phyloP scores from a whole-genome alignment of 495 filamentous ascomycete genomes.

The Pyronema omphalodes region DNA sequence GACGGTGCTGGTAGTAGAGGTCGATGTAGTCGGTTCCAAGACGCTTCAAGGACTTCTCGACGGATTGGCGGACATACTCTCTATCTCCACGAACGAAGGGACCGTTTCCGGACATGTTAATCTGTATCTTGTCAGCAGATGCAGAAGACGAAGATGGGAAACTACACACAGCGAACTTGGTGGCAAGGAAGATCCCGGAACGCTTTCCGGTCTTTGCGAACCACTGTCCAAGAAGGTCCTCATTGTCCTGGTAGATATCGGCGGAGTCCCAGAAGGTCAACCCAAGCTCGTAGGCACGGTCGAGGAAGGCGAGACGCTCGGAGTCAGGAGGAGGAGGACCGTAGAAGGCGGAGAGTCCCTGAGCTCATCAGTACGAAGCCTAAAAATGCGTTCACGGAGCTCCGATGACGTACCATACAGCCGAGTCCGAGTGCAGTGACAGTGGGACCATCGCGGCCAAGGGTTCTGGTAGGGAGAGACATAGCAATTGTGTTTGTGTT shows the following conservation, averaged over 20 bases:
- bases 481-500: slow-evolving; percentile 8
- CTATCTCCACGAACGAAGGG: slow-evolving; percentile 25
- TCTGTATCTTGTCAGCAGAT: background rate
- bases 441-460: slow-evolving; percentile 38
- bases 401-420: slow-evolving; percentile 29
- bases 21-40: slow-evolving; percentile 68
- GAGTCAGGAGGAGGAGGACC: slow-evolving; percentile 27
- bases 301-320: slow-evolving; percentile 33
- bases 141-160: background rate
- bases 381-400: background rate
- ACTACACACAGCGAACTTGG: slow-evolving; percentile 33
- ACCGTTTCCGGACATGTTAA: background rate
- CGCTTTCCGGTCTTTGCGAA: slow-evolving; percentile 35
- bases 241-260: slow-evolving; percentile 32
- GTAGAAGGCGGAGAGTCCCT: slow-evolving; percentile 26
- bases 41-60: slow-evolving; percentile 52
- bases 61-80: slow-evolving; percentile 43
- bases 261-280: slow-evolving; percentile 43
- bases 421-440: slow-evolving; percentile 39
- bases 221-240: slow-evolving; percentile 41
- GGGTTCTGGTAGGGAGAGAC: slow-evolving; percentile 28
- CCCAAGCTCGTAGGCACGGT: slow-evolving; percentile 38
- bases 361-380: background rate
- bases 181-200: slow-evolving; percentile 38
- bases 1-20: slow-evolving; percentile 58